These are phyloP conservation scores for Ambrosia trifida DNA, from an alignment of 129 eudicot species.

Conservation along the genomic window DNA sequence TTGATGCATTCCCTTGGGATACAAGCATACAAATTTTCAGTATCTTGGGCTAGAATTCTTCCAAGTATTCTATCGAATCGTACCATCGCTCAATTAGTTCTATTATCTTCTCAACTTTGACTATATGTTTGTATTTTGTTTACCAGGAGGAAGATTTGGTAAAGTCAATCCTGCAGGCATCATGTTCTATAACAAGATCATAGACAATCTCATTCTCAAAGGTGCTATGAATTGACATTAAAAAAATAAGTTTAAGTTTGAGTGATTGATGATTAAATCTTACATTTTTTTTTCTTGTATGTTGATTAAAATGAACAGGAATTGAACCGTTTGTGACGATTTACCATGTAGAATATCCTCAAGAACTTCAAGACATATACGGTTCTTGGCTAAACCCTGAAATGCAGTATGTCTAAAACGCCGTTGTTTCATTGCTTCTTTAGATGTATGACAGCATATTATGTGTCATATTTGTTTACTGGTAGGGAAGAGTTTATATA, in stretches of 20 bases:
- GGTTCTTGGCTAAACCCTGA: slow-evolving; percentile 70
- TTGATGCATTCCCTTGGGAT: slow-evolving; percentile 63
- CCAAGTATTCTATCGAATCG: slow-evolving; percentile 33
- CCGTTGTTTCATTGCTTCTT: not conserved
- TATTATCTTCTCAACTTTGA: not conserved
- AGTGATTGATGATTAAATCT: not conserved
- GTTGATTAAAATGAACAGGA: slow-evolving; percentile 36
- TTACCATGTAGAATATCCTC: slow-evolving; percentile 65
- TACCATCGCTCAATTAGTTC: not conserved
- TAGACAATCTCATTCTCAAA: slow-evolving; percentile 54
- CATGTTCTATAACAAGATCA: slow-evolving; percentile 55
- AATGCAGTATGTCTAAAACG: slow-evolving; percentile 54
- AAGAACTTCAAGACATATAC: slow-evolving; percentile 73
- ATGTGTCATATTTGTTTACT: not conserved
- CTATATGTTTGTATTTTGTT: not conserved
- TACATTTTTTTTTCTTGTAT: not conserved
- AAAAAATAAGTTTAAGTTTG: not conserved
- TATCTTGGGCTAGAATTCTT: slow-evolving; percentile 86
- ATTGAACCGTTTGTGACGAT: slow-evolving; percentile 76
- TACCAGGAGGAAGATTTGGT: slow-evolving; percentile 62
- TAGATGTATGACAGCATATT: not conserved
- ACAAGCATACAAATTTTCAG: slow-evolving; percentile 66
- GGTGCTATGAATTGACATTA: slow-evolving; percentile 34
- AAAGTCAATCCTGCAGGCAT: slow-evolving; percentile 56
- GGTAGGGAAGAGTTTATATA: slow-evolving; percentile 71